phyloP scores from a whole-genome alignment of 2,329 filamentous ascomycete genomes.

The Sordariomycetes sp. region DNA sequence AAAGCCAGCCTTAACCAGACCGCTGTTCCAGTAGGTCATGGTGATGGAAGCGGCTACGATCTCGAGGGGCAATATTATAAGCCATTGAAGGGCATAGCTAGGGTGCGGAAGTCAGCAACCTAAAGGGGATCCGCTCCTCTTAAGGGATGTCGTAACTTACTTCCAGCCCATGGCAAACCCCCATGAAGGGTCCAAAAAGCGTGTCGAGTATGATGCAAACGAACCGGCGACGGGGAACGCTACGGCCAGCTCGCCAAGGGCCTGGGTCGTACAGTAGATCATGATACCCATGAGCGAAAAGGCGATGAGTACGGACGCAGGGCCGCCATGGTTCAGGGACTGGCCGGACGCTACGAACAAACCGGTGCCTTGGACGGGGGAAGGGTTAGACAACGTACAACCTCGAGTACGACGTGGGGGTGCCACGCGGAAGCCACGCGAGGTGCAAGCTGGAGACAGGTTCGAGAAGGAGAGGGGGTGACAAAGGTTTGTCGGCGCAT shows the following conservation, averaged over 20 bases:
- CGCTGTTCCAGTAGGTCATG: slow-evolving; percentile 65
- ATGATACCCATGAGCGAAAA: slow-evolving; percentile 73
- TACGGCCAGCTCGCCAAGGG: slow-evolving; percentile 83
- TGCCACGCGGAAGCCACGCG: background rate
- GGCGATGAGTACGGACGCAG: slow-evolving; percentile 67
- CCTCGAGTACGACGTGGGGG: background rate
- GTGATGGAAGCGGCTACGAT: slow-evolving; percentile 81
- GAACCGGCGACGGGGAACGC: slow-evolving; percentile 85
- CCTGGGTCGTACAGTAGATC: slow-evolving; percentile 87
- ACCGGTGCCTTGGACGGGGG: slow-evolving; percentile 50
- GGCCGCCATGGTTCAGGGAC: slow-evolving; percentile 62
- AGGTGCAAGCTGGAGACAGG: background rate
- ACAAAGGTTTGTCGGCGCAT: background rate
- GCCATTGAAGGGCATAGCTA: slow-evolving; percentile 81
- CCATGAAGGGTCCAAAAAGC: slow-evolving; percentile 89
- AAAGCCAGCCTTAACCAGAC: slow-evolving; percentile 60
- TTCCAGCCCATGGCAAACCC: slow-evolving; percentile 96
- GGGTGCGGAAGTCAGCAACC: background rate
- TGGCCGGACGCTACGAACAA: slow-evolving; percentile 77
- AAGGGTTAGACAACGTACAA: slow-evolving; percentile 5
- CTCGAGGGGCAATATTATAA: slow-evolving; percentile 72
- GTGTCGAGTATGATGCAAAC: slow-evolving; percentile 83
- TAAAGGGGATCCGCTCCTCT: background rate
- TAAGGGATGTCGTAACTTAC: slow-evolving; percentile 28
- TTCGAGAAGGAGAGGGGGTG: background rate